Base-by-base conservation (phyloP, 2,329 filamentous ascomycete species). In the Xylariaceae sp. region DNA sequence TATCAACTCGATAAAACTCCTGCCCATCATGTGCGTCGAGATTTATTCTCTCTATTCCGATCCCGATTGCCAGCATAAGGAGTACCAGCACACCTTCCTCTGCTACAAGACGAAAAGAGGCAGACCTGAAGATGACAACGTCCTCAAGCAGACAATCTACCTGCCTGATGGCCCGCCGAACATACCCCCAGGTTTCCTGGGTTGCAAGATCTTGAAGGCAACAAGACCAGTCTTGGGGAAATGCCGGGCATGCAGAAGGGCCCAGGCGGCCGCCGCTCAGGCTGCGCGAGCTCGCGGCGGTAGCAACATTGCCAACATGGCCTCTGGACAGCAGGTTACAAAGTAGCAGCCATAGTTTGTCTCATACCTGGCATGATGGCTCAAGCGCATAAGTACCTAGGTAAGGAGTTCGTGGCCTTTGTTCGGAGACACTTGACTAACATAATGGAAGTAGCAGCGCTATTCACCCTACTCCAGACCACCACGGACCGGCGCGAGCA, bases 31-130 rank as follows among this genome's bases (percentile, higher is more conserved):
- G 74, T 76, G 74, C 56, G 65, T 65, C 62, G 66, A 72, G 53
- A 61, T 73, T 51, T 71, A 67, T 56, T 71, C 65, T 17, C 59
- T 42, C n/a, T 68, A 66, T 42, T 58, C 61, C 49, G 62, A 65
- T 34, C 5, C 48, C 6, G 58, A 59, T 2, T 76, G 74, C 68
- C 54, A 55, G 23, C 73, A 75, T 62, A 66, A 59, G 52, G 55
- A 67, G 52, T 74, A 72, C 63, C 72, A 75, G 51, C 74, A 73
- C 67, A 74, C 71, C 5, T 71, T 63, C 57, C 60, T 60, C 18
- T 76, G 74, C 57, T 62, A 67, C 49, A 34, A 66, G 1, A 72
- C 66, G 1, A 64, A 65, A 2, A 63, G 71, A 23, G 62, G 57
- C 51, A 30, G 49, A 2, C 56, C 64, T 4, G 58, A 51, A 2